These are phyloP conservation scores for Colletotrichum sp. DNA, from an alignment of 2,329 filamentous ascomycete species.

Conservation along the genomic window DNA sequence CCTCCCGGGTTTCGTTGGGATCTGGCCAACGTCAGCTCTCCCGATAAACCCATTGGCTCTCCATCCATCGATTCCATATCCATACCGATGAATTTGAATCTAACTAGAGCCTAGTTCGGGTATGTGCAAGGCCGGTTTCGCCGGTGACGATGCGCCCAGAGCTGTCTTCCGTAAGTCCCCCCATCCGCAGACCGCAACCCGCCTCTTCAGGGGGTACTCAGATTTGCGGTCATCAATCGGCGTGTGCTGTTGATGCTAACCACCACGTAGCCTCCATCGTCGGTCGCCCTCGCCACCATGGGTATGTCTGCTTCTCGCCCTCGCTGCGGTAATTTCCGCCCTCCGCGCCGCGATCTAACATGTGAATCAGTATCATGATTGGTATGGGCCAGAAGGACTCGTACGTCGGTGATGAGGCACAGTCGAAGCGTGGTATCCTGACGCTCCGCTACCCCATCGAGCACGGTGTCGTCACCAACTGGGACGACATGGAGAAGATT, in stretches of 20 bases:
- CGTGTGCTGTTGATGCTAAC: slow-evolving; percentile 36
- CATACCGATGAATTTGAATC: slow-evolving; percentile 23
- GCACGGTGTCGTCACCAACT: slow-evolving; percentile 99
- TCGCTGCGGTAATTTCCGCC: background rate
- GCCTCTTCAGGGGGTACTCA: background rate
- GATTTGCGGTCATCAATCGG: background rate
- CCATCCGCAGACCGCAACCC: slow-evolving; percentile 27
- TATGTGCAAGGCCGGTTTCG: slow-evolving; percentile 99
- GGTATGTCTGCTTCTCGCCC: slow-evolving; percentile 66
- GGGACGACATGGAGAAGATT: slow-evolving; percentile 99
- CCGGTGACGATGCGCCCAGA: slow-evolving; percentile 99
- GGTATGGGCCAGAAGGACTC: slow-evolving; percentile 99
- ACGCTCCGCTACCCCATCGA: slow-evolving; percentile 99
- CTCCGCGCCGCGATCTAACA: slow-evolving; percentile 32
- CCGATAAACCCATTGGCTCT: slow-evolving; percentile 18
- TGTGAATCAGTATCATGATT: slow-evolving; percentile 90
- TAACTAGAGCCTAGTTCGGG: slow-evolving; percentile 78
- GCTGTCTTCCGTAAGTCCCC: slow-evolving; percentile 97
- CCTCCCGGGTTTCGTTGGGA: slow-evolving; percentile 2
- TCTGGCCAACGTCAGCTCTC: background rate
- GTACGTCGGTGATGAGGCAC: slow-evolving; percentile 99
- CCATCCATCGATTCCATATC: slow-evolving; percentile 4
- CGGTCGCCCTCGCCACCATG: slow-evolving; percentile 99
- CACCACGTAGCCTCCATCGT: slow-evolving; percentile 86
- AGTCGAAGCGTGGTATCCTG: slow-evolving; percentile 99